These are phyloP conservation scores for Elongisporangium undulatum DNA, from an alignment of 352 stramenopile genomes.

Conservation along the genomic window DNA sequence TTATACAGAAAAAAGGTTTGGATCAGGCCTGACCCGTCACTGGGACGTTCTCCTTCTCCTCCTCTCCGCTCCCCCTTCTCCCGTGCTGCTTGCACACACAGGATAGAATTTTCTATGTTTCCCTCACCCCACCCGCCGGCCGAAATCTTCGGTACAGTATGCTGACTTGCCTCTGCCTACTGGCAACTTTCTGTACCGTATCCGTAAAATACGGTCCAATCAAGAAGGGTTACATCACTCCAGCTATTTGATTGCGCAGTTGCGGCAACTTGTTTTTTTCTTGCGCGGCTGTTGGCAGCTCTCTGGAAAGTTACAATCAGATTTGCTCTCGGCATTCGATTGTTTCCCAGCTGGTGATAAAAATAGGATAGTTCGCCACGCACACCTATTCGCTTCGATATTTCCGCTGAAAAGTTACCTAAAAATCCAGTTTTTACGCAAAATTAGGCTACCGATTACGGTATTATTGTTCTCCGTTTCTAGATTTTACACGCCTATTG, in stretches of 20 bases:
- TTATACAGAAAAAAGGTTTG: background rate
- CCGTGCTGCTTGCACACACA: slow-evolving; percentile 3
- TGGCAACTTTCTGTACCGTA: background rate
- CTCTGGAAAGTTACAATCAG: background rate
- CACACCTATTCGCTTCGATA: background rate
- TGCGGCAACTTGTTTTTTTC: slow-evolving; percentile 2
- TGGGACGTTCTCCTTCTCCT: slow-evolving; percentile 1
- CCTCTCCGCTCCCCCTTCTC: background rate
- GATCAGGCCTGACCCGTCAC: background rate
- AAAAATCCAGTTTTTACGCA: background rate
- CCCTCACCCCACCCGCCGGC: background rate
- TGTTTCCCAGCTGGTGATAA: background rate
- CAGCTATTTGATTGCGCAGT: background rate
- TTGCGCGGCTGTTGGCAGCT: background rate
- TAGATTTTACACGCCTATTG: slow-evolving; percentile 3
- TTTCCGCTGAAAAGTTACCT: background rate
- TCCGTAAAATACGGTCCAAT: background rate
- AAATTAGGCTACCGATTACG: background rate
- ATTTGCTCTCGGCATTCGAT: background rate
- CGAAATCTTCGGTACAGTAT: background rate
- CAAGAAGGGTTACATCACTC: background rate
- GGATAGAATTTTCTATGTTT: slow-evolving; percentile 7
- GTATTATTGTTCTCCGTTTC: slow-evolving; percentile 1
- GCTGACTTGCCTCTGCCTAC: background rate
- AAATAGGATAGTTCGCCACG: background rate